Base-by-base conservation (phyloP, 192 early-diverging fungal species). In the Thamnidium elegans region DNA sequence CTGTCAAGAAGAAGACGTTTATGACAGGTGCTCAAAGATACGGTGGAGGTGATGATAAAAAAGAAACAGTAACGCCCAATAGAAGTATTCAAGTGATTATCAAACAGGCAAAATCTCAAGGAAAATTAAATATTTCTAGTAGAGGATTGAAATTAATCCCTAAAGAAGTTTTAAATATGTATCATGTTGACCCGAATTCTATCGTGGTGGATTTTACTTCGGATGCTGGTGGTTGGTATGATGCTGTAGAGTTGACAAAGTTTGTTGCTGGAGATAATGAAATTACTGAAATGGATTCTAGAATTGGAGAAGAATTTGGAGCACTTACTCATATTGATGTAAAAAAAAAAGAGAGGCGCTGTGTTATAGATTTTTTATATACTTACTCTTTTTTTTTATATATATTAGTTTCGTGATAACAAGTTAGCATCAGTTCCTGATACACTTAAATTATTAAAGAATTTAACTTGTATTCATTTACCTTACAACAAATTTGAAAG, bases 91-190 rank as follows among this genome's bases (percentile, higher is more conserved):
- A 68, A 42, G 14, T 62, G 1, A 17, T 67, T 2, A 73, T 73
- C n/a, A 52, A 63, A 15, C 65, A 68, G 44, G 71, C 71, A 17
- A 73, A 73, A 32, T 30, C 15, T 4, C 50, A 19, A 10, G 83
- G 83, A 20, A 78, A 69, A 20, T 62, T 85, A 26, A 79, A 79
- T 59, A 58, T 85, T 2, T 76, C 79, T 0, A 83, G 76, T 36
- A 65, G 79, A n/a, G 72, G 72, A 13, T 39, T 85, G 56, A 63
- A 75, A 8, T 67, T 70, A 13, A 63, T 85, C 34, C 83, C 83
- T 0, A 69, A 78, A 32, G 75, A 74, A 51, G 77, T 85, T 15
- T 78, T 80, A 74, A 79, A 71, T 48, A 85, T 85, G 83, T 72
- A 85, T 55, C 79, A 81, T 59, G 71, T 78, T 39, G 79, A 85